Base-by-base conservation (phyloP, 768 basidiomycete genomes). In the Pholiota microspora region DNA sequence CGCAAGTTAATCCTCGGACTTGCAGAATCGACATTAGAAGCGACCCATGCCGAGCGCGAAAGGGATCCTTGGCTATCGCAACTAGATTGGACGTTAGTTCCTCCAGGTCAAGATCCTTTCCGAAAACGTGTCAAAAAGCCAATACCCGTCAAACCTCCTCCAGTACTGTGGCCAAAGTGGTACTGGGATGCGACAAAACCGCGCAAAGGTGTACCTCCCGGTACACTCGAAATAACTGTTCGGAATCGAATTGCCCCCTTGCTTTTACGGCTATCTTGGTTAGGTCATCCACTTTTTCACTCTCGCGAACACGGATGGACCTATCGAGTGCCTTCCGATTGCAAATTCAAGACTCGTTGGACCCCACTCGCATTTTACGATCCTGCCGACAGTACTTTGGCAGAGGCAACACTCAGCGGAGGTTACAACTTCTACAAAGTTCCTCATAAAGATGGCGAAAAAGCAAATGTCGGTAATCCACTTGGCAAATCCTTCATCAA, bases 371-470 rank as follows among this genome's bases (percentile, higher is more conserved):
- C 64, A 10, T 91, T 94, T 70, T 76, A 80, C 42, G 81, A 89
- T 40, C 74, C 79, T 4, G 80, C 77, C 0, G 92, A 95, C 62
- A 74, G 79, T 21, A 54, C 65, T 1, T 74, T 94, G 7, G 71
- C 77, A 38, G 81, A 87, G 50, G 70, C 75, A 44, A 63, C 67
- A 3, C 68, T 77, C 10, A 72, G 76, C 15, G 77, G 73, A 2
- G 79, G 79, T 2, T 88, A 75, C 64, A 53, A 75, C 1, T 99
- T 94, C 71, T 91, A 92, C 77, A 94, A 97, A 70, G 77, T 99
- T 0, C 97, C 97, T 0, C 97, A 99, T 71, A 94, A 94, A 67
- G 94, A 96, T 59, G 96, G 96, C 2, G 94, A 96, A 57, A 81
- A 82, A 51, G 92, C 92, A 16, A 98, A 98, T 65, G 96, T 99